These are phyloP conservation scores for Aspergillus heteromorphus DNA, from an alignment of 495 filamentous ascomycete species.

Conservation along the genomic window DNA sequence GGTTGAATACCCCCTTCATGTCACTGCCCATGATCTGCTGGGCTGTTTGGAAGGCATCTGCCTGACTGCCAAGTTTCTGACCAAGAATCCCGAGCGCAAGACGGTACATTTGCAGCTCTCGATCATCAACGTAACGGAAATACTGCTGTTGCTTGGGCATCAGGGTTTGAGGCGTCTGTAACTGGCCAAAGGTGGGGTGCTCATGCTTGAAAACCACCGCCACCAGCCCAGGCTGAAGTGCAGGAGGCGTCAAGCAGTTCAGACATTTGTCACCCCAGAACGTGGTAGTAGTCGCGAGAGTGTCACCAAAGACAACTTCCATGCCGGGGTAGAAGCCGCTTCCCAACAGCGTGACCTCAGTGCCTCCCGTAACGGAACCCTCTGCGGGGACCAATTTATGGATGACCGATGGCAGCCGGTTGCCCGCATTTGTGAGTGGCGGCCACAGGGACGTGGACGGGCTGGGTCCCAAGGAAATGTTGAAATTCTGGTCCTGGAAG, in stretches of 20 bases:
- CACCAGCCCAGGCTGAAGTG: constrained; percentile 62
- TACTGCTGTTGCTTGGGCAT: constrained; percentile 52
- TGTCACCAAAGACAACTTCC: constrained; percentile 82
- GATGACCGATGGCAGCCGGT: constrained; percentile 52
- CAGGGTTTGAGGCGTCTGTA: constrained; percentile 39
- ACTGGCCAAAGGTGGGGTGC: constrained; percentile 45
- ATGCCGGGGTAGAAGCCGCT: constrained; percentile 73
- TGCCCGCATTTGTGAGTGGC: constrained; percentile 34
- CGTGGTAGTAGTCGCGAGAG: constrained; percentile 69
- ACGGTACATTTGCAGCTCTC: constrained; percentile 61
- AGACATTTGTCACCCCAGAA: constrained; percentile 78
- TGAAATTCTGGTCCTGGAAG: constrained; percentile 34
- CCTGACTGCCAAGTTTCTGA: constrained; percentile 43
- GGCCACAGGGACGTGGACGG: constrained; percentile 37
- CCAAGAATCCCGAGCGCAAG: constrained; percentile 44
- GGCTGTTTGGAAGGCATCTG: constrained; percentile 46
- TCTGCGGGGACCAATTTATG: constrained; percentile 75
- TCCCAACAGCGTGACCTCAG: constrained; percentile 79
- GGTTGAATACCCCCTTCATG: constrained; percentile 36
- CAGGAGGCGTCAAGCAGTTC: constrained; percentile 80
- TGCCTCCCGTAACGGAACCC: constrained; percentile 74
- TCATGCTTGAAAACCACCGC: constrained; percentile 67
- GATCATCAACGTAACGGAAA: constrained; percentile 77
- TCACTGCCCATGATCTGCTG: constrained; percentile 48
- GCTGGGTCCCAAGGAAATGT: constrained; percentile 27